Conservation (phyloP, 2,329 filamentous ascomycete species). For the Colletotrichum sojae region DNA sequence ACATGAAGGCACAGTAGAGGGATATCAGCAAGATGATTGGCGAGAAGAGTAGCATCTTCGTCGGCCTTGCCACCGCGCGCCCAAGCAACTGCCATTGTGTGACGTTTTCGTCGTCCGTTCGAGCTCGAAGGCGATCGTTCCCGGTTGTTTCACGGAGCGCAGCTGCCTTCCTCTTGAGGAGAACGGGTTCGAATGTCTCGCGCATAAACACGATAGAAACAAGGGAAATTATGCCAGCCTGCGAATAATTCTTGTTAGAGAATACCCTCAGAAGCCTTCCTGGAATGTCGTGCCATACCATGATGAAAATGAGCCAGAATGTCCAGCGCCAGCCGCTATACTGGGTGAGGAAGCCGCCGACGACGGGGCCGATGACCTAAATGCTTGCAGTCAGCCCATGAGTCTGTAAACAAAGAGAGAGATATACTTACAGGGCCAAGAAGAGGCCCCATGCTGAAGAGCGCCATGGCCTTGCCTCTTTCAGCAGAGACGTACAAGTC, state of each 20-base stretch:
- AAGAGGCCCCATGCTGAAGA: slow-evolving; percentile 55
- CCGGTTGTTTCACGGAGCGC: slow-evolving; percentile 65
- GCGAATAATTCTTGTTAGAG: slow-evolving; percentile 42
- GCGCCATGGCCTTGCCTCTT: slow-evolving; percentile 52
- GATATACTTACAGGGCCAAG: slow-evolving; percentile 47
- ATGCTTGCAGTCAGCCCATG: neutral
- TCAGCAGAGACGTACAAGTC: slow-evolving; percentile 51
- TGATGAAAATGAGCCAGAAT: slow-evolving; percentile 63
- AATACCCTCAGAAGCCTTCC: neutral
- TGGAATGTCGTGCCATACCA: slow-evolving; percentile 26
- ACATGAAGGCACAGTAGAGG: slow-evolving; percentile 60
- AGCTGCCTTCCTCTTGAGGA: slow-evolving; percentile 59
- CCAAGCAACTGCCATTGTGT: slow-evolving; percentile 56
- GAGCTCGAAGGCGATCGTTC: slow-evolving; percentile 67
- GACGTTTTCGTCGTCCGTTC: slow-evolving; percentile 57
- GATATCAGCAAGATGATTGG: slow-evolving; percentile 59
- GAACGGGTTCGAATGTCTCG: slow-evolving; percentile 64
- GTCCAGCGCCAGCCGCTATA: slow-evolving; percentile 57
- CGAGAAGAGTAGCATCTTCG: slow-evolving; percentile 62
- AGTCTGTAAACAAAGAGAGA: too few species aligned
- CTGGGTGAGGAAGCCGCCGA: slow-evolving; percentile 49
- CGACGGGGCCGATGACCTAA: slow-evolving; percentile 47
- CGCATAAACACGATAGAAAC: slow-evolving; percentile 56
- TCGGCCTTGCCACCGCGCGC: slow-evolving; percentile 61
- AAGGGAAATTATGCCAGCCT: slow-evolving; percentile 51